Base-by-base conservation (phyloP, 1,284 basidiomycete genomes). In the Coniferiporia sulphurascens region DNA sequence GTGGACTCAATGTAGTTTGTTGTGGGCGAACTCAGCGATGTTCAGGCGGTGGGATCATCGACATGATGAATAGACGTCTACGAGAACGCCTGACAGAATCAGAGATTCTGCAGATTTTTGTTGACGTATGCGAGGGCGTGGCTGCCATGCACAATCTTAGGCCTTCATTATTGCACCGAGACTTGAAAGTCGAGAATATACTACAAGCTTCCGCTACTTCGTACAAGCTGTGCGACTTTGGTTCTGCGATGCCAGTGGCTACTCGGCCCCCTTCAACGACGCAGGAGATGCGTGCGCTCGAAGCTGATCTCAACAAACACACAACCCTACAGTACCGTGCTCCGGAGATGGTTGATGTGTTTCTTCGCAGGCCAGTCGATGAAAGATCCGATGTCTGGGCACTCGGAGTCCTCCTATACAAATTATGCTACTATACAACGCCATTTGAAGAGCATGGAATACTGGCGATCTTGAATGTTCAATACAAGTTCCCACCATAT, bases 101-200 rank as follows among this genome's bases (percentile, higher is more conserved):
- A 32, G 97, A 99, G 73, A 98, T 99, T 67, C 81, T 99, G 53
- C 93, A 95, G 72, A 98, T 99, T 69, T 99, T 99, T 71, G 90
- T 95, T 27, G 94, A 97, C 68, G 91, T 95, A 19, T 94, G 91
- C 70, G 93, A 96, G 74, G 87, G 92, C 32, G 90, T 97, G 10
- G 94, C 93, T 1, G 90, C 86, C 64, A 99, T 99, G 97, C 97
- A 99, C 72, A 89, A 93, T 63, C 84, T 93, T 54, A 84, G 86
- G 41, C 92, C 94, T 1, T 84, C 95, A 12, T 81, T 99, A 49
- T 81, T 99, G 43, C 97, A 99, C 71, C 91, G 97, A 46, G 97
- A 99, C 75, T 85, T 99, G 70, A 99, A 99, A 75, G 94, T 98
- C 46, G 97, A 99, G 74, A 99, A 99, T 72, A 98, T 99, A 67